These are phyloP conservation scores for Rubroboletus pulcherrimus DNA, from an alignment of 768 basidiomycete species.

Conservation along the genomic window DNA sequence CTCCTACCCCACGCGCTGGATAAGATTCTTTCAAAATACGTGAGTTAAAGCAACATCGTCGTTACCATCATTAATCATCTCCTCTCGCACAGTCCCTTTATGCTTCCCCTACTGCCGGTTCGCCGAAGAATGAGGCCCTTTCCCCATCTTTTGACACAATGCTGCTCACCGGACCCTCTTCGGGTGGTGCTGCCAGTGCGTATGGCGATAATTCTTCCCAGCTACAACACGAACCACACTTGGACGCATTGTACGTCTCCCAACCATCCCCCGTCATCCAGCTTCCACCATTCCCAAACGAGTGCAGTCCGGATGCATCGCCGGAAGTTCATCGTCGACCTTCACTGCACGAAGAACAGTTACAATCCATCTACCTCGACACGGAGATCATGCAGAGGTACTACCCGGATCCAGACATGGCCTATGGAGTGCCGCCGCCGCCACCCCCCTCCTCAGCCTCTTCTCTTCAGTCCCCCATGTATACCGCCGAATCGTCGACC, in stretches of 20 bases:
- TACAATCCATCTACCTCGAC: conserved; percentile 23
- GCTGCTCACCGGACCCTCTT: conserved; percentile 16
- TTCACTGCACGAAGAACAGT: conserved; percentile 21
- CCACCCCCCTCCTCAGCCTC: not conserved
- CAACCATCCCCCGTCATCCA: conserved; percentile 18
- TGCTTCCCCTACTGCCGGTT: conserved; percentile 34
- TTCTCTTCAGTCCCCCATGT: conserved; percentile 16
- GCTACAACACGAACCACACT: conserved; percentile 9
- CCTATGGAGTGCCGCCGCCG: conserved; percentile 7
- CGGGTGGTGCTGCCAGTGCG: conserved; percentile 10
- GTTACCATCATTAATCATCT: not conserved
- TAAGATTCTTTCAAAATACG: conserved; percentile 83
- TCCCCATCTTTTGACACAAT: conserved; percentile 32
- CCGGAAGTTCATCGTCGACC: conserved; percentile 11
- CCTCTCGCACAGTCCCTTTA: conserved; percentile 42
- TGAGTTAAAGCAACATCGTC: conserved; percentile 35
- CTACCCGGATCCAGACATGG: conserved; percentile 13
- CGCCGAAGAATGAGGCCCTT: conserved; percentile 16
- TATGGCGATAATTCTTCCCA: conserved; percentile 8
- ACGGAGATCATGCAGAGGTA: conserved; percentile 22
- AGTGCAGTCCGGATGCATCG: conserved; percentile 11
- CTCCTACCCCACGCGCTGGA: conserved; percentile 67
- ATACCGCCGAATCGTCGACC: conserved; percentile 15
- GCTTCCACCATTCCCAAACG: conserved; percentile 16
- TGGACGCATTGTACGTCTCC: conserved; percentile 20